Conservation (phyloP, 2,329 filamentous ascomycete genomes). For the Fusarium gaditjirri region DNA sequence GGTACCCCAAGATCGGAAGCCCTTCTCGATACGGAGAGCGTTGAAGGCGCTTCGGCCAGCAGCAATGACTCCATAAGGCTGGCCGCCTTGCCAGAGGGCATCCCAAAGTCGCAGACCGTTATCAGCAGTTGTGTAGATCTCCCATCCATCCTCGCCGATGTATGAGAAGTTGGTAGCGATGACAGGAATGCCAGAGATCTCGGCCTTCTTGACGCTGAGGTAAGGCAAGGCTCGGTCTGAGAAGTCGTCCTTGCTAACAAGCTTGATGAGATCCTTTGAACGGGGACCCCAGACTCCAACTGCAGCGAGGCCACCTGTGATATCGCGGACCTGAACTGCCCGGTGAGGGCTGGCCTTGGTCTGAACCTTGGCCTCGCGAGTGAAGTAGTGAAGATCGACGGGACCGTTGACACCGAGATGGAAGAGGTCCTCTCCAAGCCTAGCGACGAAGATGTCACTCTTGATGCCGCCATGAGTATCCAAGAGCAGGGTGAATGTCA, state of each 20-base stretch:
- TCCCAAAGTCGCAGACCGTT: slow-evolving; percentile 70
- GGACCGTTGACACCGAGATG: slow-evolving; percentile 68
- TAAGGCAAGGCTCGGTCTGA: slow-evolving; percentile 59
- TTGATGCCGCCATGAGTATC: slow-evolving; percentile 63
- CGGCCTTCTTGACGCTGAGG: slow-evolving; percentile 59
- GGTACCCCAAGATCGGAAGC: slow-evolving; percentile 64
- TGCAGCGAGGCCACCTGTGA: slow-evolving; percentile 69
- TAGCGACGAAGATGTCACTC: slow-evolving; percentile 67
- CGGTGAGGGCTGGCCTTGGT: slow-evolving; percentile 51
- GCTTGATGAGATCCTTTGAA: slow-evolving; percentile 61
- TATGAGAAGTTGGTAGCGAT: slow-evolving; percentile 66
- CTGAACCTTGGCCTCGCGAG: slow-evolving; percentile 62
- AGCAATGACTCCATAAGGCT: slow-evolving; percentile 65
- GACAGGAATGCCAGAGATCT: slow-evolving; percentile 66
- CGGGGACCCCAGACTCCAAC: slow-evolving; percentile 72
- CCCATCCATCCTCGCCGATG: slow-evolving; percentile 71
- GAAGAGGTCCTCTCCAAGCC: slow-evolving; percentile 60
- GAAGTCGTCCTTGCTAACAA: slow-evolving; percentile 58
- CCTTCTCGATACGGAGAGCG: slow-evolving; percentile 68
- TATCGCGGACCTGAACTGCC: slow-evolving; percentile 65
- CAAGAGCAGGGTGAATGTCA: slow-evolving; percentile 68
- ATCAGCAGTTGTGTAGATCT: slow-evolving; percentile 69
- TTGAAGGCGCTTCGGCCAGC: slow-evolving; percentile 69
- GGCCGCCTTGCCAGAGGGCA: slow-evolving; percentile 63
- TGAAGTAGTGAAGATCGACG: slow-evolving; percentile 64